These are phyloP conservation scores for Coniochaeta prunicola DNA, from an alignment of 2,329 filamentous ascomycete species.

Conservation along the genomic window DNA sequence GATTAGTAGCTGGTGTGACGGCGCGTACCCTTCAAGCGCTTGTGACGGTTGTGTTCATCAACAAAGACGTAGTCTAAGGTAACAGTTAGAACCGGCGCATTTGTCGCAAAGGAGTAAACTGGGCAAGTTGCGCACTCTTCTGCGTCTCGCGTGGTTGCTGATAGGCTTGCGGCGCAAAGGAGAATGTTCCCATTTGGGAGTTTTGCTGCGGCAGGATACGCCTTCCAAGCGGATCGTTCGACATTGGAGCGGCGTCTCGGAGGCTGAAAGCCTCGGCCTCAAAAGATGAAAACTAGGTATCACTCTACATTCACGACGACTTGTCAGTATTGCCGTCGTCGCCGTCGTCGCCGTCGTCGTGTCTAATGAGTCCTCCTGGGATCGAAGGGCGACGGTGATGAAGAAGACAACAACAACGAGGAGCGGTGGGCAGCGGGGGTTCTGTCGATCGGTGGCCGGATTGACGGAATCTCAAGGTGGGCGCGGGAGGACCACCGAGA, in stretches of 20 bases:
- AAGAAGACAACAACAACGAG: not conserved
- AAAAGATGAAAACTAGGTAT: not conserved
- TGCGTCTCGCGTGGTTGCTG: constrained; percentile 66
- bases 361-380: not conserved
- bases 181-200: constrained; percentile 66
- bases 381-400: not conserved
- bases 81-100: not conserved
- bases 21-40: constrained; percentile 77
- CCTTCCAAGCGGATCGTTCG: constrained; percentile 54
- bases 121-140: constrained; percentile 58
- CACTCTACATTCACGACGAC: constrained; percentile 4
- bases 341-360: not conserved
- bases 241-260: constrained; percentile 36
- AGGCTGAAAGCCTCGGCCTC: constrained; percentile 6
- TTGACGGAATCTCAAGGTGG: not conserved
- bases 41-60: constrained; percentile 96
- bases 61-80: constrained; percentile 93
- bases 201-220: constrained; percentile 56
- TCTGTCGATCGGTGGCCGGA: not conserved
- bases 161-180: constrained; percentile 59
- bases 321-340: not conserved
- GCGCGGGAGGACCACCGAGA: not conserved
- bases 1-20: not conserved
- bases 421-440: not conserved
- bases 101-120: not conserved